Conservation (phyloP, 306 rosid genomes). For the Rosa persica region DNA sequence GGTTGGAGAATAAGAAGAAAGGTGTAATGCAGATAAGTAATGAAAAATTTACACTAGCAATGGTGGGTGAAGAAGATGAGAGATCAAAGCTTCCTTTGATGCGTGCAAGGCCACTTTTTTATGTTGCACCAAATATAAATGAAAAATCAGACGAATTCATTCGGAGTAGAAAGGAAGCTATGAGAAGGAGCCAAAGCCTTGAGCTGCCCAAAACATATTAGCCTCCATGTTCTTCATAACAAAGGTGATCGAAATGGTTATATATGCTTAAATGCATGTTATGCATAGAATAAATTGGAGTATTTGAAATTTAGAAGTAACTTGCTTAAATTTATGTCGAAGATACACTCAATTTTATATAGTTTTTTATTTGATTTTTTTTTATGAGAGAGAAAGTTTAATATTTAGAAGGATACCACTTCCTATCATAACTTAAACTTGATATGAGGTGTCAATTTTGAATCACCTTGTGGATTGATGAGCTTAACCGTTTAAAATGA, state of each 20-base stretch:
- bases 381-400: too few species aligned
- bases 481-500: too few species aligned
- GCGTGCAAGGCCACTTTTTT: conserved; percentile 22
- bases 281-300: background rate
- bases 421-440: too few species aligned
- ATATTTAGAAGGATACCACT: too few species aligned
- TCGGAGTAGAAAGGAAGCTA: conserved; percentile 36
- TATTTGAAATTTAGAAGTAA: too few species aligned
- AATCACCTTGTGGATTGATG: too few species aligned
- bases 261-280: background rate
- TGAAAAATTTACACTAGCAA: background rate
- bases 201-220: background rate
- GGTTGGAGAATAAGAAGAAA: conserved; percentile 15
- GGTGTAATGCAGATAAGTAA: conserved; percentile 17
- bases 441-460: too few species aligned
- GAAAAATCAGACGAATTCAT: conserved; percentile 38
- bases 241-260: background rate
- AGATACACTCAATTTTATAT: too few species aligned
- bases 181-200: conserved; percentile 21
- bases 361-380: too few species aligned
- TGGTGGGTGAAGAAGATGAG: conserved; percentile 12
- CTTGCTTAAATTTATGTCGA: background rate
- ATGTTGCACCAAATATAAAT: conserved; percentile 27
- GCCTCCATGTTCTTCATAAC: background rate
- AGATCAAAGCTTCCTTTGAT: background rate